Evolutionary conservation across 768 basidiomycete genomes (phyloP), one percentile per base, ranked within the genome.

Genomic region (Trametes maxima): DNA sequence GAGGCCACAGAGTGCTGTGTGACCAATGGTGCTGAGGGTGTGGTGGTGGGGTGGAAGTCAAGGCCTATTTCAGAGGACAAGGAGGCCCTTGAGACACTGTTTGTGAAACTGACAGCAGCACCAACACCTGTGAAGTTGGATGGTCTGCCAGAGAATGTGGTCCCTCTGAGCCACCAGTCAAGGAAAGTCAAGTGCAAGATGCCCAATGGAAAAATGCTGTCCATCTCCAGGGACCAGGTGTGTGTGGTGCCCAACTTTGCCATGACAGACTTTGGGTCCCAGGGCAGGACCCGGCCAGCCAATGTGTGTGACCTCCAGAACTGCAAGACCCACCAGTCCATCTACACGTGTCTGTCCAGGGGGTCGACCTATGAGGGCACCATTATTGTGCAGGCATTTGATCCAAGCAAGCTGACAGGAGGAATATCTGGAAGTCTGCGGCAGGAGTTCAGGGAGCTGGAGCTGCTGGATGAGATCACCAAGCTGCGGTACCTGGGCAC

Each of bases 391-490:
- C 60, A 63, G 40, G 45, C 35, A 3, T 70, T 68, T 63, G 49
- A 60, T 60, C 5, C 16, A 7, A n/a, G 13, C 0, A 59, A 63
- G 22, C 50, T 68, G 13, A 56, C 13, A 11, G 56, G 59, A 14
- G 62, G 69, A 5, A 22, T 65, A 1, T 37, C 59, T 8, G 57
- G 60, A 11, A 53, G 46, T 44, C 50, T 70, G 16, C 42, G 65
- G 12, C 50, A 63, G 57, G 66, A 71, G 44, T 70, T 68, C 42
- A 40, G 72, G 8, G 74, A 77, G 37, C 60, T 77, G 0, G 74
- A 77, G 33, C 37, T 78, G 0, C 59, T 79, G 1, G 72, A 78
- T 68, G 66, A 75, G 11, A 72, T 79, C 1, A 78, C 74, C 0
- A 33, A 45, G 1, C 33, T 73, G 13, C 28, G 54, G 28, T 76